Base-by-base conservation (phyloP, 129 eudicot genomes). In the Flaveria bidentis region DNA sequence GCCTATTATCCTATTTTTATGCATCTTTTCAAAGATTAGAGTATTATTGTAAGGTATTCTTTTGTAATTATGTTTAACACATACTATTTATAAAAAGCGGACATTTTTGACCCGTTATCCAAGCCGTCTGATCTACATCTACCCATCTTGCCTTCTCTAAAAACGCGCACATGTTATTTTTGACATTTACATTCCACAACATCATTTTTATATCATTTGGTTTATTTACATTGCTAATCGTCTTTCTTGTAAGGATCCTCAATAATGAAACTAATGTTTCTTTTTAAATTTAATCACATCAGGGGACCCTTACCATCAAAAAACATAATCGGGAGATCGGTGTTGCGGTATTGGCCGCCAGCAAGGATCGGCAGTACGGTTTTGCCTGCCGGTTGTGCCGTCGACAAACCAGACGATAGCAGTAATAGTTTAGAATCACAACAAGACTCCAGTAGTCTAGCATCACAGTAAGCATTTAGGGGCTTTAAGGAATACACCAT, bases 301-400 rank as follows among this genome's bases (percentile, higher is more conserved):
- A 93, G 98, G 98, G 99, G 97, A 51, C 90, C 99, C 14, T 83
- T 95, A 57, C 97, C 99, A 64, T 81, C 87, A 2, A 91, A 87
- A 75, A 95, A 95, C 77, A 91, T 95, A 57, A 81, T 95, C 6
- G 99, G 99, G 61, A 95, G 99, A 85, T 91, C 99, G 8, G 73
- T 95, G 47, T 78, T 95, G 65, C 89, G 93, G 47, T 95, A 95
- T 61, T 91, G 99, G 99, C 99, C 99, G 53, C 99, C 94, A 55
- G 13, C 73, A 16, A 87, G 99, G 88, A 65, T 89, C 51, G 97
- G 95, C 33, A 84, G 97, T 67, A 95, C 99, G 14, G 82, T 95
- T 77, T 69, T 80, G 28, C 89, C 97, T 0, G 84, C 73, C 3
- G 86, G 96, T 22, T 95, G 99, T 78, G 93, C 87, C 20, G 33